Percentiles rank a stretch among this genome's conserved stretches.
Conservation (phyloP, 2,329 filamentous ascomycete species). For the Berkeleyomyces rouxiae region DNA sequence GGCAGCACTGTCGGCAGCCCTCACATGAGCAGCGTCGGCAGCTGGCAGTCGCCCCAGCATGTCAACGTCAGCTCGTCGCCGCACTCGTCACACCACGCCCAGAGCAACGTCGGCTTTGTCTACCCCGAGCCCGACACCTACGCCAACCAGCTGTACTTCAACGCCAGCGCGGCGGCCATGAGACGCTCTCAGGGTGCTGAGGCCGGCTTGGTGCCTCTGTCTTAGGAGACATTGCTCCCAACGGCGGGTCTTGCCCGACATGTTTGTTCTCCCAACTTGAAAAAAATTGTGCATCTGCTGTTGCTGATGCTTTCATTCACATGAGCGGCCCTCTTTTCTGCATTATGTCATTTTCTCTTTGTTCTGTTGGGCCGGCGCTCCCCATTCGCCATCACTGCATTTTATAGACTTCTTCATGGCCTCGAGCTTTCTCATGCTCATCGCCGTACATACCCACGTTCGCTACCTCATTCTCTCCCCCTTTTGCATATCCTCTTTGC, state of each 20-base stretch:
- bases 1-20: constrained; percentile 68
- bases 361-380: background rate
- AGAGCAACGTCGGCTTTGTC: constrained; percentile 43
- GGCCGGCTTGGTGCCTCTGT: constrained; percentile 27
- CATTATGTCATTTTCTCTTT: background rate
- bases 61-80: constrained; percentile 2
- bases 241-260: background rate
- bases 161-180: constrained; percentile 31
- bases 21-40: constrained; percentile 59
- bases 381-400: background rate
- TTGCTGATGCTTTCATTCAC: background rate
- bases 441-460: background rate
- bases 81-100: constrained; percentile 33
- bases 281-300: background rate
- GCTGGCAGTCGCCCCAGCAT: constrained; percentile 61
- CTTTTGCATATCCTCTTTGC: too few species aligned
- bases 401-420: background rate
- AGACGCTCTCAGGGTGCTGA: constrained; percentile 35
- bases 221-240: constrained; percentile 14
- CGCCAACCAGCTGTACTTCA: constrained; percentile 51
- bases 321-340: background rate
- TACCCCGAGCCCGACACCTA: constrained; percentile 73
- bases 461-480: too few species aligned
- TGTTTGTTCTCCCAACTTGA: background rate
- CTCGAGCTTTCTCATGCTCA: background rate